Percentiles rank a stretch among this genome's conserved stretches.
Conservation (phyloP, 306 rosid species). For the Mimosa pudica region DNA sequence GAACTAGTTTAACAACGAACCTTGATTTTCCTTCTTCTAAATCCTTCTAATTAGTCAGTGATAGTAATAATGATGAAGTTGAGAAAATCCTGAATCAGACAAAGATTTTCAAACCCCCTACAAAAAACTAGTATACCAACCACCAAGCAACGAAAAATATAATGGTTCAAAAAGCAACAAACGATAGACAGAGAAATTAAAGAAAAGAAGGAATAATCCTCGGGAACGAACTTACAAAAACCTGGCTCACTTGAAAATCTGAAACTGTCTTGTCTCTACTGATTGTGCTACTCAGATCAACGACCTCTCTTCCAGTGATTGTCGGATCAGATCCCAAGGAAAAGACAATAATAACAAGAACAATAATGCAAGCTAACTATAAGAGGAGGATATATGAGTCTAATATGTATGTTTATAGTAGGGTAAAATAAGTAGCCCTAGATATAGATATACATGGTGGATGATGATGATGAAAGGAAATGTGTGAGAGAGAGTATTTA, state of each 20-base stretch:
- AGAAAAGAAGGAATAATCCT: constrained; percentile 22
- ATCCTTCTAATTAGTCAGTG: not conserved
- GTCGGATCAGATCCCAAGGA: constrained; percentile 64
- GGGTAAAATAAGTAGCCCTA: constrained; percentile 59
- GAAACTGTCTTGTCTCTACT: constrained; percentile 26
- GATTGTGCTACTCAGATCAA: not conserved
- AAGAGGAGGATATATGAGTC: too few species aligned
- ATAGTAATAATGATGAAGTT: not conserved
- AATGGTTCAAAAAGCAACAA: not conserved
- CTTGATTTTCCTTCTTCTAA: constrained; percentile 20
- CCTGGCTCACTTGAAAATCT: not conserved
- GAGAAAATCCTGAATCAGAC: constrained; percentile 41
- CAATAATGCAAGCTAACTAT: not conserved
- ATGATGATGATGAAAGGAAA: not conserved
- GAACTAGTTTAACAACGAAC: constrained; percentile 37
- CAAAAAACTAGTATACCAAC: not conserved
- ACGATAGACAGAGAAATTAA: not conserved
- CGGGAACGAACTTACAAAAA: constrained; percentile 34
- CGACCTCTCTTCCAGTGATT: constrained; percentile 22
- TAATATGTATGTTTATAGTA: not conserved
- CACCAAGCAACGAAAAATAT: not conserved
- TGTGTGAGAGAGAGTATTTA: not conserved
- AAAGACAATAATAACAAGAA: not conserved
- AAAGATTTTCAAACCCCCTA: constrained; percentile 37
- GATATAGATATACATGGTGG: not conserved